Evolutionary conservation across 2,329 filamentous ascomycete species (phyloP), one percentile per base, ranked within the genome.

Genomic region (Cucurbitaria berberidis): DNA sequence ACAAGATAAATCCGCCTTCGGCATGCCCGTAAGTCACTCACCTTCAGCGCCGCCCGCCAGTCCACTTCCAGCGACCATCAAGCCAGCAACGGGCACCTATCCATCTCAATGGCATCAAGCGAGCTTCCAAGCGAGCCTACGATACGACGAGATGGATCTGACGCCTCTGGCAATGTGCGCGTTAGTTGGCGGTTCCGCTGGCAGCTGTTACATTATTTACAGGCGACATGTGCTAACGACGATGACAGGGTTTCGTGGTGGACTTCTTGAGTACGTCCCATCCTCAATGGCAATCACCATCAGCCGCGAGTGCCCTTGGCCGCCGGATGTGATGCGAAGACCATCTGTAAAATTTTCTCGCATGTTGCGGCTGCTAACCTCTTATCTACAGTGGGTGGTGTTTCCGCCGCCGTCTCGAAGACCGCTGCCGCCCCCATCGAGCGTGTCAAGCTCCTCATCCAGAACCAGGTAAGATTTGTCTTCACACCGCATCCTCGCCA

Each of bases 381-480:
- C 55, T 66, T 71, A 69, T 75, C 66, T 73, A 77, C 73, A 96
- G 92, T 99, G 95, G 95, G 95, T 89, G 95, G 95, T 97, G 89
- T 99, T 74, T 97, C 95, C 78, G 95, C 95, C 82, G 95, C 95
- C 82, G 93, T 99, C 89, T 99, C 95, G 80, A 99, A 99, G 92
- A 99, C 95, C 73, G 95, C 95, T 78, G 95, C 95, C 79, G 95
- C 95, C 84, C 95, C 95, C 83, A 99, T 99, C 76, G 95, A 99
- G 93, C 95, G 95, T 92, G 89, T 99, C 84, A 99, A 99, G 93
- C 95, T 99, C 79, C 91, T 99, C 78, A 96, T 99, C 85, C 95
- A 99, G 88, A 99, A 99, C 86, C 95, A 99, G 90, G 93, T 96
- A 87, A 70, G 91, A 47, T 43, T 85, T 49, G 50, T 51, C 55